Evolutionary conservation across 306 rosid genomes (phyloP).

Genomic region (Vigna radiata): DNA sequence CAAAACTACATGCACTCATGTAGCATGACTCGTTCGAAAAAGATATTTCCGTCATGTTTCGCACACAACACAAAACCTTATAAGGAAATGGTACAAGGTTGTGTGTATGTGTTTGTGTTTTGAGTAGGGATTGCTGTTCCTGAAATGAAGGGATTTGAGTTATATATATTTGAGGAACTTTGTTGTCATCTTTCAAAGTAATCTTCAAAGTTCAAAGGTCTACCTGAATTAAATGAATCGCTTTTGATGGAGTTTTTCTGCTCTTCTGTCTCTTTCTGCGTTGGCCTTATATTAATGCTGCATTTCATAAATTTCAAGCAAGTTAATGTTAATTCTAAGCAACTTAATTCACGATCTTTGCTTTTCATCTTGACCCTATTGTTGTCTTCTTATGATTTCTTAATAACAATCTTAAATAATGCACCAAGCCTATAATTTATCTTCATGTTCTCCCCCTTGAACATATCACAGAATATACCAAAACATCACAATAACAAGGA

Average conservation of each 20-base stretch:
- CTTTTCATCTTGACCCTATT: slow-evolving; percentile 35
- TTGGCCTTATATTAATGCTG: slow-evolving; percentile 42
- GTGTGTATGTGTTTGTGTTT: slow-evolving; percentile 2
- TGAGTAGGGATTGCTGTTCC: slow-evolving; percentile 44
- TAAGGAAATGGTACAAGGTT: slow-evolving; percentile 12
- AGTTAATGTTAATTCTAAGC: slow-evolving; percentile 40
- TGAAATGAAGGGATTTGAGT: slow-evolving; percentile 40
- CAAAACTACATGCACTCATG: slow-evolving; percentile 49
- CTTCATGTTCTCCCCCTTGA: slow-evolving; percentile 23
- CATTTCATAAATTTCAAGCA: slow-evolving; percentile 19
- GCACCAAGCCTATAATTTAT: slow-evolving; percentile 35
- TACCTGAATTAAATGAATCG: slow-evolving; percentile 4
- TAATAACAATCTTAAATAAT: slow-evolving; percentile 3
- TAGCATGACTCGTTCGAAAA: slow-evolving; percentile 43
- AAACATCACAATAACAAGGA: slow-evolving; percentile 3
- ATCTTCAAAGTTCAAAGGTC: slow-evolving; percentile 52
- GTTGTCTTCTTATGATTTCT: slow-evolving; percentile 48
- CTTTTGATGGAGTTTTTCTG: slow-evolving; percentile 27
- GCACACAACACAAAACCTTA: slow-evolving; percentile 1
- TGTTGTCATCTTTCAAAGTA: slow-evolving; percentile 44
- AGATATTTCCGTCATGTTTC: slow-evolving; percentile 53
- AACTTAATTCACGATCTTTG: slow-evolving; percentile 42
- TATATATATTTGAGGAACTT: slow-evolving; percentile 38
- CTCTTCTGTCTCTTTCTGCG: slow-evolving; percentile 39
- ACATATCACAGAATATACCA: slow-evolving; percentile 19